Percentiles rank a stretch among this genome's conserved stretches.
Conservation (phyloP, 139 green algal species). For the Desmodesmus armatus region DNA sequence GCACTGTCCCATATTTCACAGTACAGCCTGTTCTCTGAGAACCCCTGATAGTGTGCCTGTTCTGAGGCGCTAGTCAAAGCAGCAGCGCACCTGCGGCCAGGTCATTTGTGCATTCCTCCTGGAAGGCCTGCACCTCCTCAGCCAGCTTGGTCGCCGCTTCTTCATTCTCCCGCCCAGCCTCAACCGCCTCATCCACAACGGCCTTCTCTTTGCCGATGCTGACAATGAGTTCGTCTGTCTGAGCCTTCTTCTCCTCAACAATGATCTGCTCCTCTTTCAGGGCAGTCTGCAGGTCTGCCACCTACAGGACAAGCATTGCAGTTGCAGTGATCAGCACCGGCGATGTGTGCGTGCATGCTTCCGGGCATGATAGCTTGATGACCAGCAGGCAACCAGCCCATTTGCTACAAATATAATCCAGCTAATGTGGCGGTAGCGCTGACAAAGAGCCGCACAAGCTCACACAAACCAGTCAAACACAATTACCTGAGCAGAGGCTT, state of each 20-base stretch:
- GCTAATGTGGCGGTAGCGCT: too few species aligned
- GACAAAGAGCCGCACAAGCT: too few species aligned
- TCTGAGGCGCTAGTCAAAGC: too few species aligned
- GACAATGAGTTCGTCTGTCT: conserved; percentile 91
- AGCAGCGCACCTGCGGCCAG: conserved; percentile 54
- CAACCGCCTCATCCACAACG: conserved; percentile 89
- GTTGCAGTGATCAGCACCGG: background rate
- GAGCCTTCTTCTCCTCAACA: conserved; percentile 91
- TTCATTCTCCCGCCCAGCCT: conserved; percentile 78
- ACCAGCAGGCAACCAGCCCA: background rate
- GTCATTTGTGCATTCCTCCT: conserved; percentile 85
- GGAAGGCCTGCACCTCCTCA: conserved; percentile 83
- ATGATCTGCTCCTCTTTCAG: conserved; percentile 90
- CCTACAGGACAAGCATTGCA: too few species aligned
- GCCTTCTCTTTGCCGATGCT: conserved; percentile 91
- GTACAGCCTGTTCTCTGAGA: too few species aligned
- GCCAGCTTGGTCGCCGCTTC: conserved; percentile 64
- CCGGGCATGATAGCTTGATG: too few species aligned
- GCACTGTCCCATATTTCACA: too few species aligned
- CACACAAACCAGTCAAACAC: too few species aligned
- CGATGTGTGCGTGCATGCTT: background rate
- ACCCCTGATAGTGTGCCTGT: too few species aligned
- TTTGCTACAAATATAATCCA: background rate
- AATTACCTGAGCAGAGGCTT: conserved; percentile 71
- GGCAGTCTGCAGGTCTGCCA: conserved; percentile 87